These are phyloP conservation scores for Isabelozyma pseudorhagii DNA, from an alignment of 805 yeast genomes.

Conservation along the genomic window DNA sequence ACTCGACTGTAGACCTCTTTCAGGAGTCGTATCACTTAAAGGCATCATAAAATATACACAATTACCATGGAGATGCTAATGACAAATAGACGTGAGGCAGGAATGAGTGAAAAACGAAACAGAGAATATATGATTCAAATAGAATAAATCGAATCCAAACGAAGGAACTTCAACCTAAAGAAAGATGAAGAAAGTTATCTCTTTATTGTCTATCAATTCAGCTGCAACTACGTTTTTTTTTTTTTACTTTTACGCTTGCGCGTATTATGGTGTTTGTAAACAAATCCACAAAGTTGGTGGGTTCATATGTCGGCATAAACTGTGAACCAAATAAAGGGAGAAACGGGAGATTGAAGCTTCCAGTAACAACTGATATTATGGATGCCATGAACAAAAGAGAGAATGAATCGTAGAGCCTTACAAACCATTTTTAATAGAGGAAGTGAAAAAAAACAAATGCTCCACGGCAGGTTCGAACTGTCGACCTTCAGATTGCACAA, in stretches of 20 bases:
- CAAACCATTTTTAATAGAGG: too few species aligned
- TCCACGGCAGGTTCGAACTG: constrained; percentile 48
- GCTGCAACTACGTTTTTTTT: background rate
- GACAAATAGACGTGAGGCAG: background rate
- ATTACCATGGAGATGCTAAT: background rate
- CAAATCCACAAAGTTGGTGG: background rate
- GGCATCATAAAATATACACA: background rate
- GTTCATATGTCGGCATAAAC: background rate
- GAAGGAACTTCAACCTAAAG: too few species aligned
- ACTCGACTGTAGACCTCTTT: background rate
- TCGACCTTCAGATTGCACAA: constrained; percentile 44
- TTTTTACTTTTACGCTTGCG: background rate
- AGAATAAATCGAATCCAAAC: too few species aligned
- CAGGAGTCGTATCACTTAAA: background rate
- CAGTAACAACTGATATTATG: background rate
- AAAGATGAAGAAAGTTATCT: too few species aligned
- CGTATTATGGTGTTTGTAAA: background rate
- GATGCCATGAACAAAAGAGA: background rate
- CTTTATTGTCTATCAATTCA: background rate
- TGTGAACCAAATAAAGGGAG: background rate
- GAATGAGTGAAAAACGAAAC: background rate
- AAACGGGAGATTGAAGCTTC: too few species aligned
- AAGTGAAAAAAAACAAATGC: constrained; percentile 19
- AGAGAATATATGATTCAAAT: too few species aligned
- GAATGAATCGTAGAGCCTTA: too few species aligned